phyloP scores from a whole-genome alignment of 768 basidiomycete species.

The Lactarius deliciosus region DNA sequence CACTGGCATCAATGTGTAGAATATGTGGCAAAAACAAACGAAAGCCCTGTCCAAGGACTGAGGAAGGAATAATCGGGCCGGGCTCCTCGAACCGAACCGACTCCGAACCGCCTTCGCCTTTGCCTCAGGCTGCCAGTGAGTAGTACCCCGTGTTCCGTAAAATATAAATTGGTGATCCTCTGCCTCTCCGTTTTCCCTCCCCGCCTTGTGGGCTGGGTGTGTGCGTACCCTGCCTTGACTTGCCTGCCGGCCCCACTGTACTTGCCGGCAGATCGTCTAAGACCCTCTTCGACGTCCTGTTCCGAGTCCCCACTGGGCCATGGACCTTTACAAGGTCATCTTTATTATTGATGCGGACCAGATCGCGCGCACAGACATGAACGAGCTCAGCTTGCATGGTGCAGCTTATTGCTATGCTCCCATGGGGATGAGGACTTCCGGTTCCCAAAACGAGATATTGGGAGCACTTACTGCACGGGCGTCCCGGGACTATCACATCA shows the following conservation, averaged over 20 bases:
- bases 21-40: not conserved
- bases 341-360: slow-evolving; percentile 94
- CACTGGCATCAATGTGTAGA: not conserved
- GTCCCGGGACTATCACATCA: slow-evolving; percentile 78
- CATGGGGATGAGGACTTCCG: slow-evolving; percentile 94
- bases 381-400: slow-evolving; percentile 88
- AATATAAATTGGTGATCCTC: too few species aligned
- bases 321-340: slow-evolving; percentile 98
- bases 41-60: too few species aligned
- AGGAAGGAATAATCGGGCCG: too few species aligned
- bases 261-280: slow-evolving; percentile 78
- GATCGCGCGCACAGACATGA: slow-evolving; percentile 93
- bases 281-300: slow-evolving; percentile 98
- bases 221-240: too few species aligned
- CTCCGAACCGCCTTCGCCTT: too few species aligned
- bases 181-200: too few species aligned
- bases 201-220: too few species aligned
- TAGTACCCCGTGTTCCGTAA: too few species aligned
- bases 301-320: slow-evolving; percentile 65
- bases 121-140: too few species aligned
- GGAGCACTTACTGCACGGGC: slow-evolving; percentile 80
- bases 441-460: slow-evolving; percentile 96
- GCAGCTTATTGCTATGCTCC: slow-evolving; percentile 96
- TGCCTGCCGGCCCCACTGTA: too few species aligned
- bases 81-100: too few species aligned